Conservation (phyloP, 139 green algal species). For the Chlorella sorokiniana region DNA sequence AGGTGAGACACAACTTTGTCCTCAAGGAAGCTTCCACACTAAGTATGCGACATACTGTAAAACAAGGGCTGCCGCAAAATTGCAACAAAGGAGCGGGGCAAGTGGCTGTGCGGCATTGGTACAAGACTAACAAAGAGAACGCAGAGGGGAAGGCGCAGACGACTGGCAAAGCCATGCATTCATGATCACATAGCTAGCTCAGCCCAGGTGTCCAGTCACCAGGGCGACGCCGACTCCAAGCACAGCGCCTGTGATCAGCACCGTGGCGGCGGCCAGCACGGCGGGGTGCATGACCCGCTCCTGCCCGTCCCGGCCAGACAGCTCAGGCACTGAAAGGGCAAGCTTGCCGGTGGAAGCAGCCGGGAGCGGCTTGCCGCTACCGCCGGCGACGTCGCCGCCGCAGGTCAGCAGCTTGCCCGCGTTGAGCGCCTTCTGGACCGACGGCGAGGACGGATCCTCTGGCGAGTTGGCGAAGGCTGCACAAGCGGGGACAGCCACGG, state of each 20-base stretch:
- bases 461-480: background rate
- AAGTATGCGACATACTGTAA: too few relatives aligned
- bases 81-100: too few relatives aligned
- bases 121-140: background rate
- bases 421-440: background rate
- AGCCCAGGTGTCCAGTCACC: background rate
- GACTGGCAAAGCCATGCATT: background rate
- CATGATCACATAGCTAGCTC: too few relatives aligned
- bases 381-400: background rate
- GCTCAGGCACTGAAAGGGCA: background rate
- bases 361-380: background rate
- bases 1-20: too few relatives aligned
- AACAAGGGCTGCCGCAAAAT: too few relatives aligned
- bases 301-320: background rate
- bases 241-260: background rate
- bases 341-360: background rate
- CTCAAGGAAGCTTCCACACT: too few relatives aligned
- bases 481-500: background rate
- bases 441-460: background rate
- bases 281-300: conserved; percentile 15
- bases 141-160: too few relatives aligned
- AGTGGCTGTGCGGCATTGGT: too few relatives aligned
- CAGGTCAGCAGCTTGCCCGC: background rate
- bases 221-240: conserved; percentile 6
- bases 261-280: background rate